phyloP scores from a whole-genome alignment of 768 basidiomycete genomes.

The Hysterangium stoloniferum region DNA sequence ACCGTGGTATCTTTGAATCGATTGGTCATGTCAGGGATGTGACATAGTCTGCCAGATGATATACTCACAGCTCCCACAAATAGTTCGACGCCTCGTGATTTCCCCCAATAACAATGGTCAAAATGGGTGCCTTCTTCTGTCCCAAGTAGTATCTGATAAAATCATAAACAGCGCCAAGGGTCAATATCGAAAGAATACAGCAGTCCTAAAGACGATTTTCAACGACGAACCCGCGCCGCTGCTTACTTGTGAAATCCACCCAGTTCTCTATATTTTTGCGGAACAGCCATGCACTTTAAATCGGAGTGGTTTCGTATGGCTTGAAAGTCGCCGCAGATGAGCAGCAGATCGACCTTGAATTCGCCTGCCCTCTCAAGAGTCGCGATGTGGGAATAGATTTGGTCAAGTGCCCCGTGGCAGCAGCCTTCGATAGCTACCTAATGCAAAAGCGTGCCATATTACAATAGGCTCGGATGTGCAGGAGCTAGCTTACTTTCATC shows the following conservation, averaged over 20 bases:
- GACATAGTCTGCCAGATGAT: not conserved
- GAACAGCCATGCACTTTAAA: constrained; percentile 85
- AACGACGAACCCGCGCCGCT: constrained; percentile 15
- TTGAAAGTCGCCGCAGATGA: constrained; percentile 96
- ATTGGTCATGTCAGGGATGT: not conserved
- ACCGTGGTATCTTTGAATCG: constrained; percentile 69
- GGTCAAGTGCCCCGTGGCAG: constrained; percentile 89
- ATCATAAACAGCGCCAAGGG: not conserved
- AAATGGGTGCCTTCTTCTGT: constrained; percentile 67
- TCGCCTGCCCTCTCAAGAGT: constrained; percentile 51
- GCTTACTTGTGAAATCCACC: constrained; percentile 59
- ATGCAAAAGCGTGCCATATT: too few relatives aligned
- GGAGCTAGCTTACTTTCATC: too few relatives aligned
- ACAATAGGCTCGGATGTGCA: too few relatives aligned
- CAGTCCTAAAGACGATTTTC: too few relatives aligned
- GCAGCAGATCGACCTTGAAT: constrained; percentile 73
- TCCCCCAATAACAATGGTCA: constrained; percentile 93
- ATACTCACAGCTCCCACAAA: constrained; percentile 84
- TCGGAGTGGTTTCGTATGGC: constrained; percentile 83
- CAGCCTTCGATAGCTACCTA: constrained; percentile 91
- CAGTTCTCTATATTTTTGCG: constrained; percentile 76
- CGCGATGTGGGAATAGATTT: constrained; percentile 69
- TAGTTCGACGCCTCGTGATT: constrained; percentile 98
- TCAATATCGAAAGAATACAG: constrained; percentile 2
- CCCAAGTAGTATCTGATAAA: constrained; percentile 76